A percentile compares a stretch with the other conserved stretches of the same genome.
These are phyloP conservation scores for Psilocybe sp. DNA, from an alignment of 768 basidiomycete genomes.

Conservation along the genomic window DNA sequence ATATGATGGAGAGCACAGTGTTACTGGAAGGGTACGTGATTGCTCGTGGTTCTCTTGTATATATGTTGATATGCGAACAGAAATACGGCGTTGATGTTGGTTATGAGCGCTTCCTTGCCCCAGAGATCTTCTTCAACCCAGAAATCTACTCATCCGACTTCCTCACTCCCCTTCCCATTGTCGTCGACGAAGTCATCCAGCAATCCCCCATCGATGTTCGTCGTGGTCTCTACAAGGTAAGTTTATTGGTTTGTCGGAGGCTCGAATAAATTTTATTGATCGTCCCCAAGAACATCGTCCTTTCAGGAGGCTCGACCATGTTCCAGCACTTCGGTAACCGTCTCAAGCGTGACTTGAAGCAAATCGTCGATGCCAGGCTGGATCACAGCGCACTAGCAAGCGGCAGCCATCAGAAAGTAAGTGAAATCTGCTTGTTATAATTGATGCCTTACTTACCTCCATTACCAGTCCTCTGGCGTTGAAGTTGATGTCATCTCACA, in stretches of 20 bases:
- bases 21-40: constrained; percentile 77
- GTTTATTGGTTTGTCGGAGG: neutral
- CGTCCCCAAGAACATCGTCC: constrained; percentile 79
- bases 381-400: constrained; percentile 72
- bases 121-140: constrained; percentile 99
- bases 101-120: constrained; percentile 98
- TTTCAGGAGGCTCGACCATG: constrained; percentile 98
- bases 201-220: constrained; percentile 96
- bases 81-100: constrained; percentile 95
- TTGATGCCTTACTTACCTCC: constrained; percentile 6
- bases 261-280: neutral
- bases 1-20: constrained; percentile 90
- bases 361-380: constrained; percentile 87
- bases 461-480: constrained; percentile 82
- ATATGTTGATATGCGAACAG: constrained; percentile 32
- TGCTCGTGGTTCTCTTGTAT: neutral
- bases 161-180: constrained; percentile 91
- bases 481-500: constrained; percentile 98
- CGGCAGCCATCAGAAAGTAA: constrained; percentile 73
- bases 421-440: constrained; percentile 16
- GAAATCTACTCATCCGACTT: constrained; percentile 98
- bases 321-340: constrained; percentile 98
- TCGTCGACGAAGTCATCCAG: constrained; percentile 95
- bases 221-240: constrained; percentile 91
- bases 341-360: constrained; percentile 92